Evolutionary conservation across 495 filamentous ascomycete genomes (phyloP), one percentile per base, ranked within the genome.

Genomic region (Penicillium robsamsonii): DNA sequence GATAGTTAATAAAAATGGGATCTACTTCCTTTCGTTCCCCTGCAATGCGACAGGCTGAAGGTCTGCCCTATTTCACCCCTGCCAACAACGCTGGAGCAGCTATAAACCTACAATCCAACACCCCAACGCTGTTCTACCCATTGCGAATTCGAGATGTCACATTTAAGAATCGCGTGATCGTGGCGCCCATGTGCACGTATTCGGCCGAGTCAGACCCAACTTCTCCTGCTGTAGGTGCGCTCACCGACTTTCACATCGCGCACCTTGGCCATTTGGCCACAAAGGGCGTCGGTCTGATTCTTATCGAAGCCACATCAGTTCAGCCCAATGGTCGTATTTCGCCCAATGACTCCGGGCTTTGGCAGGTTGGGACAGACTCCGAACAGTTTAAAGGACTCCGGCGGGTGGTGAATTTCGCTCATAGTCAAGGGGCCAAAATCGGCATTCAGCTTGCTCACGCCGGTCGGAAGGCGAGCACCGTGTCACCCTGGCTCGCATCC

Each of bases 391-490:
- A 80, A 46, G 79, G 79, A 0, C 73, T 91, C 30, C 77, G 79
- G 58, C 79, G 79, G 44, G 77, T 89, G 38, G 83, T 80, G 41
- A 80, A 87, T 57, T 87, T 84, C 57, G 66, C 66, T 12, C 78
- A 80, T 49, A 79, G 75, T 24, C 89, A 92, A 68, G 78, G 79
- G 57, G 82, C 83, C 57, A 84, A 89, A 64, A 70, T 86, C 35
- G 87, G 80, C 13, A 84, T 92, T 58, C 89, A 92, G 70, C 78
- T 92, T 11, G 84, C 74, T 4, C 89, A 92, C 63, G 87, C 87
- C 20, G 89, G 89, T 13, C 79, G 89, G 42, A 92, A 92, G 69
- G 87, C 82, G 2, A 85, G 81, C 60, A 83, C 78, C 0, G 64
- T 84, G 2, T 76, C 84, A 0, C 87, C 87, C 0, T 91, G 85